Evolutionary conservation across 306 rosid species (phyloP).

Genomic region (Malus fusca): DNA sequence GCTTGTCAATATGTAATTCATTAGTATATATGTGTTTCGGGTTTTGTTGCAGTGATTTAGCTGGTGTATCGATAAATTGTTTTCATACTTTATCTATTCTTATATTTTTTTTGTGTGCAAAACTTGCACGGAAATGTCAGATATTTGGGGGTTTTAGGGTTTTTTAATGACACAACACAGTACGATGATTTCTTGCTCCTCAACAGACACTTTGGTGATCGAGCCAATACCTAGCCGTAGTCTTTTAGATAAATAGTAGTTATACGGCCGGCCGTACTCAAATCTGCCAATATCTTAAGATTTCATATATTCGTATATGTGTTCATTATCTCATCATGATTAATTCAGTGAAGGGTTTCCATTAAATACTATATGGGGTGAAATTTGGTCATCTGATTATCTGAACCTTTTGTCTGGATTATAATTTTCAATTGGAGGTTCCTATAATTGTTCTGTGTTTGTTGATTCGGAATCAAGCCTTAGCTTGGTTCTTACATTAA

Average conservation of each 20-base stretch:
- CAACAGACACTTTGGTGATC: conserved; percentile 26
- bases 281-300: background rate
- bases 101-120: background rate
- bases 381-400: background rate
- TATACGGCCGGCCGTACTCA: background rate
- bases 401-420: background rate
- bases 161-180: conserved; percentile 37
- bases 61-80: background rate
- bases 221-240: conserved; percentile 22
- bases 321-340: background rate
- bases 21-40: background rate
- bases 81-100: background rate
- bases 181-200: conserved; percentile 28
- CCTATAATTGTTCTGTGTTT: background rate
- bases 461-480: conserved; percentile 8
- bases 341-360: background rate
- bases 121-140: background rate
- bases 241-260: background rate
- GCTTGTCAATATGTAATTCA: background rate
- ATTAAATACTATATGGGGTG: background rate
- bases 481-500: background rate
- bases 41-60: background rate
- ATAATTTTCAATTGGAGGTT: background rate
- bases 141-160: conserved; percentile 34
- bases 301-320: background rate